Conservation (phyloP, 2,329 filamentous ascomycete species). For the Colletotrichum musicola region DNA sequence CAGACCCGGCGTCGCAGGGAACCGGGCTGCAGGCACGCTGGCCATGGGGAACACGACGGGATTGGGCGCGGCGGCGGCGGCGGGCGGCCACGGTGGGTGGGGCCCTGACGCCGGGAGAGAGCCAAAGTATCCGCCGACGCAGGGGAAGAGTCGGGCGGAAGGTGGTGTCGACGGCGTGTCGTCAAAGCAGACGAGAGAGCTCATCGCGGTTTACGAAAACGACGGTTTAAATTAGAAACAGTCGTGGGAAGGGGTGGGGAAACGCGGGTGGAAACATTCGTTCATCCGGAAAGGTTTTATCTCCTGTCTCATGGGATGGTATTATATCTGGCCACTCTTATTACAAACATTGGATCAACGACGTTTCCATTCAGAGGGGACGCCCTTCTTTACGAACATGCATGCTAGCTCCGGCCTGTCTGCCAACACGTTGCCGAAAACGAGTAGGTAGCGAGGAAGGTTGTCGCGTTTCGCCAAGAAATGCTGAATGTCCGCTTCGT, state of each 20-base stretch:
- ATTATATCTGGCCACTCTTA: not conserved
- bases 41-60: slow-evolving; percentile 47
- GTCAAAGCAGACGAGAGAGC: slow-evolving; percentile 1
- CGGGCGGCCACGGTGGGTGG: slow-evolving; percentile 51
- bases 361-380: too few species aligned
- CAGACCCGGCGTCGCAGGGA: slow-evolving; percentile 54
- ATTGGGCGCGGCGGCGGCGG: slow-evolving; percentile 46
- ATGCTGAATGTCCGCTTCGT: too few species aligned
- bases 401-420: too few species aligned
- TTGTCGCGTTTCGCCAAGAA: too few species aligned
- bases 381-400: too few species aligned
- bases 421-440: too few species aligned
- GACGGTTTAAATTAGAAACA: slow-evolving; percentile 6
- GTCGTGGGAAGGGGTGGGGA: not conserved
- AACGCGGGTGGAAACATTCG: slow-evolving; percentile 1
- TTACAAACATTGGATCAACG: not conserved
- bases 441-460: too few species aligned
- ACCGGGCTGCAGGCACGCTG: slow-evolving; percentile 53
- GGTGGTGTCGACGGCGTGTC: slow-evolving; percentile 1
- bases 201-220: slow-evolving; percentile 6
- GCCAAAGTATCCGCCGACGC: slow-evolving; percentile 52
- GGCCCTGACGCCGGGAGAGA: slow-evolving; percentile 46
- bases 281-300: slow-evolving; percentile 23
- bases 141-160: slow-evolving; percentile 18
- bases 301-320: slow-evolving; percentile 6